Evolutionary conservation across 768 basidiomycete genomes (phyloP), one percentile per base, ranked within the genome.

Genomic region (Hortiboletus campestris): DNA sequence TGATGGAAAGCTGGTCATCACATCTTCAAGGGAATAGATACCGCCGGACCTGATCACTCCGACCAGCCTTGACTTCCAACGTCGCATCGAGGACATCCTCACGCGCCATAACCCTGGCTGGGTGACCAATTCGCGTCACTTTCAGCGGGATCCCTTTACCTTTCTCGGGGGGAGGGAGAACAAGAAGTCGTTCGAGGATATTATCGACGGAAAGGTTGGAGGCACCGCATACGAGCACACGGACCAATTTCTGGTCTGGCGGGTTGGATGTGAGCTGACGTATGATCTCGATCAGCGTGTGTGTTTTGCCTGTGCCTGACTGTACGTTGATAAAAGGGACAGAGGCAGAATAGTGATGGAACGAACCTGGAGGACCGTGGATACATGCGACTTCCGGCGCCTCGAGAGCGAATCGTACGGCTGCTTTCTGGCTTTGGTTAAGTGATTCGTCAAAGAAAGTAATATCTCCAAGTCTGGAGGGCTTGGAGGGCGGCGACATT

Each of bases 141-240:
- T 79, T 85, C 12, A 91, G 61, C 3, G 57, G 58, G 14, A 14
- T 16, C 56, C 73, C 79, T 20, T 76, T 72, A 5, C 75, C 77
- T 48, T 80, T 84, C 25, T 79, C 79, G 1, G 71, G 62, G 0
- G 72, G 57, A 13, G 87, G 85, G 4, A 90, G 73, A 16, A 79
- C 80, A 16, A 91, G 76, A 11, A 99, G 78, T 19, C 97, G 81
- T 62, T 95, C 88, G 13, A 99, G 79, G 38, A 99, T 88, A 70
- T 99, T 99, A 70, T 99, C 97, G 1, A 97, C 93, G 2, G 95
- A 89, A 48, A 99, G 77, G 63, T 99, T 97, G 4, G 91, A 94
- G 9, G 94, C 94, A 20, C 94, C 94, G 64, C 95, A 97, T 5
- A 98, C 86, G 13, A 98, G 83, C 4, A 97, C 73, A 32, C 86